A percentile compares a stretch with the other conserved stretches of the same genome.
Evolutionary conservation across 805 yeast species (phyloP).

Genomic region (Ogataea salicorniae): DNA sequence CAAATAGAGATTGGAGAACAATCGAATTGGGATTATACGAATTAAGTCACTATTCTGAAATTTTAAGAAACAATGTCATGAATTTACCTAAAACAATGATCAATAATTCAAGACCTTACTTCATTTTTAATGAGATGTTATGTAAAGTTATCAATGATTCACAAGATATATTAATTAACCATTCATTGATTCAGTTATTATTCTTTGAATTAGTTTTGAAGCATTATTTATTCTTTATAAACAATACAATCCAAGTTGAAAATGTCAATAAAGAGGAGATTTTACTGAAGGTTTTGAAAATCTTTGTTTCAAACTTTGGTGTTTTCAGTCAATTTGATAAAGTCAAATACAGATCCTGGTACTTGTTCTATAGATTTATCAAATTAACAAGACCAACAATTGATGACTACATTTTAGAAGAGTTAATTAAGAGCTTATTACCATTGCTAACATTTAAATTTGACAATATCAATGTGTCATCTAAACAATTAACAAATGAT

Average conservation of each 20-base stretch:
- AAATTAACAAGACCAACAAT: conserved; percentile 67
- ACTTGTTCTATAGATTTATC: conserved; percentile 75
- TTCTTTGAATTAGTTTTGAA: conserved; percentile 84
- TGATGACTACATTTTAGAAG: conserved; percentile 45
- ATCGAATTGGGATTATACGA: conserved; percentile 85
- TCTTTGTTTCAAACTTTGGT: conserved; percentile 78
- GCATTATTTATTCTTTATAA: conserved; percentile 60
- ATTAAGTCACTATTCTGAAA: conserved; percentile 72
- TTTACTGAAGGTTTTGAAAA: conserved; percentile 59
- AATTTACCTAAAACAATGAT: conserved; percentile 64
- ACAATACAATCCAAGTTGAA: conserved; percentile 36
- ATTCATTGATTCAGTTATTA: conserved; percentile 75
- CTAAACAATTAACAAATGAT: conserved; percentile 19
- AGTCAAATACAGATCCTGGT: conserved; percentile 87
- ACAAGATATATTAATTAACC: conserved; percentile 44
- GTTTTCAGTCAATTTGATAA: conserved; percentile 67
- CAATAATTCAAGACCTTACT: conserved; percentile 58
- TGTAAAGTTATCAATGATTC: conserved; percentile 37
- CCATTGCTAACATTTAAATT: conserved; percentile 63
- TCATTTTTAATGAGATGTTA: conserved; percentile 57
- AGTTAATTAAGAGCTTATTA: conserved; percentile 54
- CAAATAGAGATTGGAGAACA: conserved; percentile 60
- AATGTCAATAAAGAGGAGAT: conserved; percentile 42
- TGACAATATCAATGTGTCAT: conserved; percentile 29
- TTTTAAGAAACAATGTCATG: conserved; percentile 71